Conservation (phyloP, 2,329 filamentous ascomycete genomes). For the Xylaria sp. region DNA sequence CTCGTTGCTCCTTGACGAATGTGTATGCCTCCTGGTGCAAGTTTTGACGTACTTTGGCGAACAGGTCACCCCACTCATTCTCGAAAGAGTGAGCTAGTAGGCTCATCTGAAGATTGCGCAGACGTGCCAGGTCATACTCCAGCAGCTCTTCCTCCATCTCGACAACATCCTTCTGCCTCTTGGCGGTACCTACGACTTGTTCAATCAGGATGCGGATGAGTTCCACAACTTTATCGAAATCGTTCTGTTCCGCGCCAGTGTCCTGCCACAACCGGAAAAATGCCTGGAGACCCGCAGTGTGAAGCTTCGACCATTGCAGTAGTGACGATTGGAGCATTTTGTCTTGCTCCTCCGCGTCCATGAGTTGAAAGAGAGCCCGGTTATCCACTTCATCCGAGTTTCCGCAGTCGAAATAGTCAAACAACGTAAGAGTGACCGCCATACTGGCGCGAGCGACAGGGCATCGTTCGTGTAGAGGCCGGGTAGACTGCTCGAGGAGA, state of each 20-base stretch:
- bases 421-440: conserved; percentile 79
- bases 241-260: conserved; percentile 74
- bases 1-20: conserved; percentile 95
- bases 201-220: conserved; percentile 85
- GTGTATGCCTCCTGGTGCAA: conserved; percentile 85
- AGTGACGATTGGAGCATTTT: conserved; percentile 80
- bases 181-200: conserved; percentile 77
- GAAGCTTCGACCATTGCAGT: conserved; percentile 87
- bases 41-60: conserved; percentile 85
- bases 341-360: conserved; percentile 78
- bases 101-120: conserved; percentile 89
- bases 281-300: conserved; percentile 76
- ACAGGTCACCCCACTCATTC: conserved; percentile 86
- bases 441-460: conserved; percentile 83
- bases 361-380: conserved; percentile 67
- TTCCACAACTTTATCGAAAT: conserved; percentile 91
- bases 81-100: conserved; percentile 87
- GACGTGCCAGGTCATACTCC: conserved; percentile 71
- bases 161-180: conserved; percentile 74
- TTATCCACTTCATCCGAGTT: conserved; percentile 73
- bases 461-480: conserved; percentile 66
- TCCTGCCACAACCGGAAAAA: conserved; percentile 93
- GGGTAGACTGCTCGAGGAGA: conserved; percentile 78
- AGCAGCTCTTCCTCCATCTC: conserved; percentile 86
- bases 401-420: conserved; percentile 93